phyloP scores from a whole-genome alignment of 805 yeast genomes.

The Wickerhamiella cacticola region DNA sequence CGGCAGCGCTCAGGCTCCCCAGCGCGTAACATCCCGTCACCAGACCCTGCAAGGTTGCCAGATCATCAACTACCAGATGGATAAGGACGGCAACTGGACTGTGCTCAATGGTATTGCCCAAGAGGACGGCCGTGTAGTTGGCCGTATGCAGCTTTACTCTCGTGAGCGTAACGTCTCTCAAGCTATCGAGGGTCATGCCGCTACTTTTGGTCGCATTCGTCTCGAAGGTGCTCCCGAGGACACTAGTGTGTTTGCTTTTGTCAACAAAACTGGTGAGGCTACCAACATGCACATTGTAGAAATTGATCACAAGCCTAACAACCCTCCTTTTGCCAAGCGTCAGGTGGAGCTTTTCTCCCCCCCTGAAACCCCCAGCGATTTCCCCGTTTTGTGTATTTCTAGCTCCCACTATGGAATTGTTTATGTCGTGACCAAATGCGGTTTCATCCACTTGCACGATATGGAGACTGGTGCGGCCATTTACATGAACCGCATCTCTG shows the following conservation, averaged over 20 bases:
- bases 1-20: slow-evolving; percentile 67
- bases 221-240: slow-evolving; percentile 61
- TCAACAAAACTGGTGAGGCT: slow-evolving; percentile 74
- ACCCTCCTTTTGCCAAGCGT: slow-evolving; percentile 79
- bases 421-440: slow-evolving; percentile 86
- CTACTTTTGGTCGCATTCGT: slow-evolving; percentile 66
- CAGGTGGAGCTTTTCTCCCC: slow-evolving; percentile 92
- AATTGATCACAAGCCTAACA: slow-evolving; percentile 80
- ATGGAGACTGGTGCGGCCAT: slow-evolving; percentile 83
- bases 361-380: slow-evolving; percentile 89
- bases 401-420: slow-evolving; percentile 76
- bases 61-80: slow-evolving; percentile 80
- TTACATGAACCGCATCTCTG: slow-evolving; percentile 91
- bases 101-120: slow-evolving; percentile 92
- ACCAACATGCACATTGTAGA: slow-evolving; percentile 86
- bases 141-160: slow-evolving; percentile 87
- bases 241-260: slow-evolving; percentile 84
- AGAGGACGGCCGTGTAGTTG: slow-evolving; percentile 87
- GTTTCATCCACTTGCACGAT: slow-evolving; percentile 92
- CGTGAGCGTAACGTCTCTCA: slow-evolving; percentile 86
- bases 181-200: slow-evolving; percentile 96
- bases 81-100: slow-evolving; percentile 75
- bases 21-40: slow-evolving; percentile 71
- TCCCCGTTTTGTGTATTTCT: slow-evolving; percentile 86
- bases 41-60: slow-evolving; percentile 63